Evolutionary conservation across 306 rosid genomes (phyloP), one percentile per base, ranked within the genome.

Genomic region (Fagus sylvatica): DNA sequence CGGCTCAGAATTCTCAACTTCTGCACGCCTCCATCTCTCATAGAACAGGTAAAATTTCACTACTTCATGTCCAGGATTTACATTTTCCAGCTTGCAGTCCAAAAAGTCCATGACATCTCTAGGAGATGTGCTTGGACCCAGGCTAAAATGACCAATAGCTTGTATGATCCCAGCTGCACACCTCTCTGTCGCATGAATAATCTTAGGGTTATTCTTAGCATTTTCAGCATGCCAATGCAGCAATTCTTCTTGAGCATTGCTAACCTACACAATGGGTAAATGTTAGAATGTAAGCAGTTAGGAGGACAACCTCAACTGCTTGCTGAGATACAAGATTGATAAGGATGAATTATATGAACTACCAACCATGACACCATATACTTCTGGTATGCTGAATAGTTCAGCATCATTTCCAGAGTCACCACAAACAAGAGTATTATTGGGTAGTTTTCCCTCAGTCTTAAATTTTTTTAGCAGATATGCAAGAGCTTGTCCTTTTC

Each of bases 401-500:
- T 95, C 99, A 13, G 99, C 97, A 75, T 95, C 99, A 74, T 95
- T 95, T 84, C 99, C 98, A 53, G 99, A 95, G 85, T 93, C 98
- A 64, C 99, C 99, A 73, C 98, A 93, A 69, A 89, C 99, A 82
- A 96, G 99, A 22, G 99, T 93, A 71, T 84, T 88, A 28, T 42
- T 51, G 12, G 99, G 99, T 36, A 51, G 85, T 74, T 87, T 89
- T 78, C 94, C 99, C 71, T 86, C 89, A 0, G 83, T 19, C 84
- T 87, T 90, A 80, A 96, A 93, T 72, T 90, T 91, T 86, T 93
- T 83, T 60, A 83, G 96, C 83, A 96, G 79, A 85, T 93, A 96
- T 8, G 99, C 98, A 86, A 93, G 99, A 61, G 98, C 99, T 90
- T 93, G 98, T 67, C 99, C 99, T 89, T 96, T 96, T 71, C 99